Evolutionary conservation across 139 green algal species (phyloP).

Genomic region (Chlorella sp.): DNA sequence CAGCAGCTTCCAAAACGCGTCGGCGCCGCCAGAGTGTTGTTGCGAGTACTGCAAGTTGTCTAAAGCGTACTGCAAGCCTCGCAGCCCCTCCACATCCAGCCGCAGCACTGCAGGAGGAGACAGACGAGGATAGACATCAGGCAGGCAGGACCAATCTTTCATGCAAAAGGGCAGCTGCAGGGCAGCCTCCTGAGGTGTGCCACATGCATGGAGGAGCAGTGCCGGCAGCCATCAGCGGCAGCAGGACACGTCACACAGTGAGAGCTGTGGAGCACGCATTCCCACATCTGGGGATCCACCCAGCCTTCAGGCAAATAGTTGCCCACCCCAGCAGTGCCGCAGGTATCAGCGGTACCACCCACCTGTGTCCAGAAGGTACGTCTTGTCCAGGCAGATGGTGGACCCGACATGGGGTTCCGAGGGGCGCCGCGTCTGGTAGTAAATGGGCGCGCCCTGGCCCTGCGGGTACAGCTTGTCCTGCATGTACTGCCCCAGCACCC

Average conservation of each 20-base stretch:
- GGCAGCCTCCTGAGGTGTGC: too few relatives aligned
- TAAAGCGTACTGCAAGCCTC: slow-evolving; percentile 25
- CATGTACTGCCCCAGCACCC: slow-evolving; percentile 24
- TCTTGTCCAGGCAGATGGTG: slow-evolving; percentile 31
- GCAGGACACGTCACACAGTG: too few relatives aligned
- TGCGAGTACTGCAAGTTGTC: slow-evolving; percentile 32
- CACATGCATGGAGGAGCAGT: too few relatives aligned
- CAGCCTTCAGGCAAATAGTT: background rate
- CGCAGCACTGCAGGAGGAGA: slow-evolving; percentile 18
- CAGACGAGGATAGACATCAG: background rate
- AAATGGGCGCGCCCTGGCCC: slow-evolving; percentile 17
- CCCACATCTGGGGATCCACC: too few relatives aligned
- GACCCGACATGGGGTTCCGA: background rate
- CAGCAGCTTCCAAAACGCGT: slow-evolving; percentile 27
- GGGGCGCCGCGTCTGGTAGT: slow-evolving; percentile 23
- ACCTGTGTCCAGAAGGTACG: slow-evolving; percentile 28
- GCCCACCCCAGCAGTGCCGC: background rate
- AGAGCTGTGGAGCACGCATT: too few relatives aligned
- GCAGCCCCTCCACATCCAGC: slow-evolving; percentile 11
- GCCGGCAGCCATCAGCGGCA: too few relatives aligned
- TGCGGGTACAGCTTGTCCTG: slow-evolving; percentile 19
- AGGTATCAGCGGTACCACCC: background rate
- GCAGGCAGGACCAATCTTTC: background rate
- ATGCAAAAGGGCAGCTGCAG: too few relatives aligned
- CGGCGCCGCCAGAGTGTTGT: background rate